phyloP scores from a whole-genome alignment of 2,329 filamentous ascomycete genomes.

The Cylindrodendrum hubeiense region DNA sequence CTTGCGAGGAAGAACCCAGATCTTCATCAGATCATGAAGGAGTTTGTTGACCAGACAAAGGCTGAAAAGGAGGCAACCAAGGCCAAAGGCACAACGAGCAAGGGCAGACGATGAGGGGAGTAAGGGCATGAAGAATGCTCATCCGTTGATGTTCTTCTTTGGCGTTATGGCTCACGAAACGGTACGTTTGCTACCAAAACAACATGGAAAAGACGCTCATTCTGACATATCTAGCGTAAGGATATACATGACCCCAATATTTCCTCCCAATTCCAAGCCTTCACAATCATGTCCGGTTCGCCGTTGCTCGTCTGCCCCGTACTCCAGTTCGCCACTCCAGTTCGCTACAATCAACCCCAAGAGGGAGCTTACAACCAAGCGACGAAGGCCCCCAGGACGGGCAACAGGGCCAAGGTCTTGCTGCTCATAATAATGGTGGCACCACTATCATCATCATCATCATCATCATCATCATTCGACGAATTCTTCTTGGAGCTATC shows the following conservation, averaged over 20 bases:
- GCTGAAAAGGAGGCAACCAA: constrained; percentile 51
- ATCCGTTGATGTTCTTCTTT: background rate
- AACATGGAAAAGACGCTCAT: background rate
- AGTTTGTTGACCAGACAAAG: constrained; percentile 73
- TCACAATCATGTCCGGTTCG: background rate
- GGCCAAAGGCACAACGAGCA: constrained; percentile 48
- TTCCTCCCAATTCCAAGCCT: background rate
- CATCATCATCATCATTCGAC: background rate
- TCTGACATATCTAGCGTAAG: background rate
- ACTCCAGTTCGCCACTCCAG: background rate
- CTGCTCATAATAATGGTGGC: background rate
- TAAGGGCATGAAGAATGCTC: constrained; percentile 9
- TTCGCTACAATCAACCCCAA: background rate
- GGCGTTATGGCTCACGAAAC: constrained; percentile 29
- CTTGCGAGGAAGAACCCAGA: constrained; percentile 90
- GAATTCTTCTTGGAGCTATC: background rate
- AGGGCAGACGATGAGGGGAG: constrained; percentile 43
- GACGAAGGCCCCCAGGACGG: constrained; percentile 14
- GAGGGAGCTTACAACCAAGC: constrained; percentile 15
- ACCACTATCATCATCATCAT: constrained; percentile 15
- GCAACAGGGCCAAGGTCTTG: constrained; percentile 15
- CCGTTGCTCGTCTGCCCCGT: background rate
- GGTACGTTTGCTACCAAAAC: background rate
- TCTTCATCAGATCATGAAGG: constrained; percentile 79
- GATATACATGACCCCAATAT: background rate